Base-by-base conservation (phyloP, 345 rosid genomes). In the Erysimum cheiranthoides region DNA sequence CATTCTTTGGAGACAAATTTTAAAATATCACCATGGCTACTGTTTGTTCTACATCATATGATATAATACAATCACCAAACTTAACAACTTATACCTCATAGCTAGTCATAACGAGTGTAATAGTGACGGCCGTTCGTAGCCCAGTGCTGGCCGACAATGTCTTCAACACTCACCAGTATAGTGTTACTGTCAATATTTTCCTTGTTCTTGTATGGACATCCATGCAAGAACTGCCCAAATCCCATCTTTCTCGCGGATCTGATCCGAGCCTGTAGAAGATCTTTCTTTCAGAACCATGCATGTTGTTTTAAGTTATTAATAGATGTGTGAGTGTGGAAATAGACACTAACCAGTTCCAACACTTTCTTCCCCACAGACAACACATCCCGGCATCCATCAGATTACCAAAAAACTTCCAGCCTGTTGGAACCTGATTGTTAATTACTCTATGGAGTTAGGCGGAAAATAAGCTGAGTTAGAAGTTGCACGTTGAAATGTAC, bases 211-310 rank as follows among this genome's bases (percentile, higher is more conserved):
- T 39, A 96, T 91, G 34, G 99, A 96, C 39, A 93, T 81, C 98
- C 99, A 96, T 21, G 99, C 99, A 79, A 96, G 84, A 77, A 96
- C 98, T 31, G 99, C 99, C 98, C 98, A 96, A 40, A 96, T 93
- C 61, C 98, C 95, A 80, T 96, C 98, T 76, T 93, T 96, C 88
- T 96, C 98, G 35, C 99, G 92, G 43, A 96, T 93, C 78, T 96
- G 98, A 80, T 93, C 99, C 1, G 98, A 96, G 61, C 98, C 96
- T 91, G 88, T 77, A 61, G 71, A 77, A 68, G 68, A 67, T 8
- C 45, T 45, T 52, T 53, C 27, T 53, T 43, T 78, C 18, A 72
- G 73, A 66, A 34, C 13, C 30, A 1, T 60, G 43, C 0, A 6
- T 4, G 14, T 40, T 72, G 50, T 58, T 59, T 56, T 68, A 38